Evolutionary conservation across 1,284 basidiomycete genomes (phyloP).

Genomic region (Volvariella surrecta): DNA sequence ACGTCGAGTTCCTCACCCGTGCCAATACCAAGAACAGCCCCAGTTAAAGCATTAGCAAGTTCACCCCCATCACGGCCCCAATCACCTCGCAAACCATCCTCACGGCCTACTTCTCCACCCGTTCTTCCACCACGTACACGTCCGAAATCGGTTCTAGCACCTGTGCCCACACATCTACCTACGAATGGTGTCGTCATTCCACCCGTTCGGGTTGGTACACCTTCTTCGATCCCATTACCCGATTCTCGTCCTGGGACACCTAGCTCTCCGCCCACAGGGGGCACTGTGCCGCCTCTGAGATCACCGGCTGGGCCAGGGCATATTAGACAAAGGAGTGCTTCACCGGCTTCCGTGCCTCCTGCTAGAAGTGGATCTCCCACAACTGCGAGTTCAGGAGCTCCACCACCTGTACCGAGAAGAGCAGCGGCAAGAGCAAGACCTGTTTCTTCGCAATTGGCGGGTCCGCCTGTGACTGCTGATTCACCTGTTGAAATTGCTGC

Average conservation of each 20-base stretch:
- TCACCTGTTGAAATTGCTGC: slow-evolving; percentile 4
- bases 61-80: not conserved
- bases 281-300: slow-evolving; percentile 6
- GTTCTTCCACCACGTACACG: slow-evolving; percentile 9
- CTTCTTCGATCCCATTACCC: slow-evolving; percentile 9
- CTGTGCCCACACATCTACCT: not conserved
- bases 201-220: slow-evolving; percentile 7
- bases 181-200: slow-evolving; percentile 7
- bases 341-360: not conserved
- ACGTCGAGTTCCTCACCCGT: slow-evolving; percentile 7
- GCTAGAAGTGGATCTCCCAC: no score
- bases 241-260: slow-evolving; percentile 37
- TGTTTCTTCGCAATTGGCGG: slow-evolving; percentile 10
- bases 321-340: not conserved
- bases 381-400: slow-evolving; percentile 17
- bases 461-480: slow-evolving; percentile 14
- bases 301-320: slow-evolving; percentile 7
- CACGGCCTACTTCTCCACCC: slow-evolving; percentile 4
- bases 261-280: slow-evolving; percentile 6
- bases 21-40: slow-evolving; percentile 3
- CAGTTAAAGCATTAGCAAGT: not conserved
- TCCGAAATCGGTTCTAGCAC: no score
- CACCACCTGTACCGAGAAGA: slow-evolving; percentile 43
- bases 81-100: not conserved
- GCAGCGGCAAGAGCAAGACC: slow-evolving; percentile 14